Conservation (phyloP, 2,329 filamentous ascomycete genomes). For the Aurifilum marmelostoma region DNA sequence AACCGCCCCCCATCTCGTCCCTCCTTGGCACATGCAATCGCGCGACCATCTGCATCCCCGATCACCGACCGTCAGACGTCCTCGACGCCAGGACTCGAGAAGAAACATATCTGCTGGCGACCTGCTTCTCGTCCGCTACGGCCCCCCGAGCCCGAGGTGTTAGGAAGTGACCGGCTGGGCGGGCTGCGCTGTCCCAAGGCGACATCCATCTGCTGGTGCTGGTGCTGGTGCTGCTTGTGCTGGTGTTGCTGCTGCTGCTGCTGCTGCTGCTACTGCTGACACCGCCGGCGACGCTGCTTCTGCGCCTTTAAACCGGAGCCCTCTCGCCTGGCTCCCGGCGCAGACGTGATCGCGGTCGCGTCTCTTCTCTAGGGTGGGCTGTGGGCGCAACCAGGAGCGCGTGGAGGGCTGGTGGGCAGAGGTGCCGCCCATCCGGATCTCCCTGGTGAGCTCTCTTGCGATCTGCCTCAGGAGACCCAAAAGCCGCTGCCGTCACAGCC, state of each 20-base stretch:
- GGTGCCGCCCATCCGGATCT: neutral
- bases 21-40: constrained; percentile 40
- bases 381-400: constrained; percentile 18
- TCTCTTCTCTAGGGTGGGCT: constrained; percentile 16
- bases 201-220: neutral
- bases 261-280: too few species aligned
- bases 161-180: neutral
- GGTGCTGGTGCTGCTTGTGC: too few species aligned
- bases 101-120: neutral
- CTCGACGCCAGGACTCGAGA: constrained; percentile 11
- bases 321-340: constrained; percentile 4
- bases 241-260: neutral
- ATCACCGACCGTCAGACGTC: constrained; percentile 3
- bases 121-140: neutral
- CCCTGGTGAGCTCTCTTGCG: neutral
- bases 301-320: constrained; percentile 9
- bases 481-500: neutral
- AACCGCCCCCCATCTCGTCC: constrained; percentile 30
- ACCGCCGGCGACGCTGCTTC: too few species aligned
- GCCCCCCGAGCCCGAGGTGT: constrained; percentile 4
- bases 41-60: constrained; percentile 9
- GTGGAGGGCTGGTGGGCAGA: neutral
- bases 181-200: neutral
- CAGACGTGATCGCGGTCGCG: constrained; percentile 1
- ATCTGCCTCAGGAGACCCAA: neutral